These are phyloP conservation scores for Larix sibirica DNA, from an alignment of 83 land plant species.

Conservation along the genomic window DNA sequence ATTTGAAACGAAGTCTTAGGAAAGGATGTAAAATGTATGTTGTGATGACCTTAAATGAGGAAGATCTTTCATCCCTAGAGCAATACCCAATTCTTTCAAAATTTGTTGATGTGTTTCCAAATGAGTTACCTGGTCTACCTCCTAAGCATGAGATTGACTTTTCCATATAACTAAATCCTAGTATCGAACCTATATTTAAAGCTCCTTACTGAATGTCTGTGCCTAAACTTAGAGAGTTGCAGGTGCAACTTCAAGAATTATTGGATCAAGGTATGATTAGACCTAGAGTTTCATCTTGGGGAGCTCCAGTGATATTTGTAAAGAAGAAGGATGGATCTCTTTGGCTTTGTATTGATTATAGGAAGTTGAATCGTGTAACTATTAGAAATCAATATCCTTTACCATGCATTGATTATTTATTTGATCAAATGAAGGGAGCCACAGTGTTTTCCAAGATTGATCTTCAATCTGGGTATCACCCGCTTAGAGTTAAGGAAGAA, in stretches of 20 bases:
- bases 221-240: not conserved
- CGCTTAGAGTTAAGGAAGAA: not conserved
- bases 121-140: too few relatives aligned
- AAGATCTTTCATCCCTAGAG: too few relatives aligned
- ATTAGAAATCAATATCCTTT: not conserved
- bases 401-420: slow-evolving; percentile 2
- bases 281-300: too few relatives aligned
- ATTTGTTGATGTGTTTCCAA: too few relatives aligned
- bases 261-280: too few relatives aligned
- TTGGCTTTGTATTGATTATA: not conserved
- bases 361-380: not conserved
- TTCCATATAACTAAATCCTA: not conserved
- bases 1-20: not conserved
- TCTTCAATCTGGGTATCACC: slow-evolving; percentile 11
- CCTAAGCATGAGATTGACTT: not conserved
- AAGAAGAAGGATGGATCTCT: slow-evolving; percentile 10
- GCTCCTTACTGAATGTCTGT: not conserved
- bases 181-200: not conserved
- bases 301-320: not conserved
- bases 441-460: slow-evolving; percentile 4
- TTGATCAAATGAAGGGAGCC: not conserved
- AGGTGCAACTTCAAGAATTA: not conserved
- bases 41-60: too few relatives aligned
- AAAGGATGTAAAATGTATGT: too few relatives aligned
- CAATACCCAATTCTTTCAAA: too few relatives aligned